Conservation (phyloP, 768 basidiomycete species). For the Hortiboletus campestris region DNA sequence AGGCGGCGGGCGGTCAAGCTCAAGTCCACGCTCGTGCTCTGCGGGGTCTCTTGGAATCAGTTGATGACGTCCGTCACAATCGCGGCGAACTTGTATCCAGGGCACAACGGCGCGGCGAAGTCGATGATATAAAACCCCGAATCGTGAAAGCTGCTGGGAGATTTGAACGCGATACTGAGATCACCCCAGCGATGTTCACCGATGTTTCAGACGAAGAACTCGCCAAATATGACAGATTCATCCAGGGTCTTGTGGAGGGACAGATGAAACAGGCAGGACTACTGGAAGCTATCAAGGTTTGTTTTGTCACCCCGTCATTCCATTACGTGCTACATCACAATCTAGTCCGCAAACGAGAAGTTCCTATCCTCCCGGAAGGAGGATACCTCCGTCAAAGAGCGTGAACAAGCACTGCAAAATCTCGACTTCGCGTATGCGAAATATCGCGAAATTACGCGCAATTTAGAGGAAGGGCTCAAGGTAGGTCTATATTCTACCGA, state of each 20-base stretch:
- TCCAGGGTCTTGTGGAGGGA: constrained; percentile 54
- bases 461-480: constrained; percentile 87
- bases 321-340: background rate
- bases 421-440: constrained; percentile 85
- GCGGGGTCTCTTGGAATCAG: constrained; percentile 70
- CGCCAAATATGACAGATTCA: constrained; percentile 75
- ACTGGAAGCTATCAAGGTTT: constrained; percentile 67
- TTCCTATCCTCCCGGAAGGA: constrained; percentile 79
- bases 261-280: constrained; percentile 63
- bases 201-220: constrained; percentile 77
- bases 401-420: constrained; percentile 78
- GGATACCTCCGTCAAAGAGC: constrained; percentile 72
- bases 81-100: constrained; percentile 63
- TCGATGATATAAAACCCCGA: constrained; percentile 71
- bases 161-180: constrained; percentile 64
- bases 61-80: constrained; percentile 67
- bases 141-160: constrained; percentile 65
- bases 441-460: constrained; percentile 79
- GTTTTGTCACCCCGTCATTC: constrained; percentile 10
- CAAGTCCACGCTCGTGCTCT: constrained; percentile 66
- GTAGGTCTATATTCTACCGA: constrained; percentile 34
- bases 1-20: constrained; percentile 46
- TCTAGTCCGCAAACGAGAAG: constrained; percentile 60
- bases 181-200: constrained; percentile 86
- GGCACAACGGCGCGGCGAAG: constrained; percentile 56